Base-by-base conservation (phyloP, 352 stramenopile genomes). In the Lagenidium giganteum region DNA sequence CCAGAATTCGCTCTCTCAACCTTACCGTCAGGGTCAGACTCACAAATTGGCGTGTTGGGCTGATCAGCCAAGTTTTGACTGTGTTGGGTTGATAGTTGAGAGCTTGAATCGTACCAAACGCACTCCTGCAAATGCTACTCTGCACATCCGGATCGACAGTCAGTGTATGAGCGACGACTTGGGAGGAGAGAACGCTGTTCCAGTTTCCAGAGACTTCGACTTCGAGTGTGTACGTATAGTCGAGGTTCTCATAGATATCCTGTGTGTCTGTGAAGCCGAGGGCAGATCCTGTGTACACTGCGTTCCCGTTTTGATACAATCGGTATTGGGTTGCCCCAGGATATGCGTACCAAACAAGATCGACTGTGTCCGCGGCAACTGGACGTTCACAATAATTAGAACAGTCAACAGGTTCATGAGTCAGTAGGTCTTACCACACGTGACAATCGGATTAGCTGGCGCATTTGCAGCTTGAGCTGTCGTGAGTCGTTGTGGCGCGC, bases 281-380 rank as follows among this genome's bases (percentile, higher is more conserved):
- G 4, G 22, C 23, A 0, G 35, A 25, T 12, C 40, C 51, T 8
- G 35, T 54, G 5, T 48, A 58, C 8, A 70, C 5, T 21, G 23
- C 20, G 18, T 28, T 22, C 52, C 31, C 55, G n/a, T 67, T 46
- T 18, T 64, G 67, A 9, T 62, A 33, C 6, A 88, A 9, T 8
- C 54, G 34, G 30, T 86, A 88, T 1, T n/a, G 27, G 3, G 54
- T 60, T 12, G 61, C 69, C 7, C 49, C 48, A 13, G 64, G 54
- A 31, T 72, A 69, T 8, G 61, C 37, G 46, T 57, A 58, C 76
- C 73, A 88, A 0, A 50, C 25, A 5, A 88, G 52, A 17, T 59
- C 59, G 3, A 82, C 42, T 4, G 47, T 42, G 8, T 31, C 16
- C 18, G 42, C 39, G 1, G 67, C 78, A 3, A 78, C 70, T 83